Percentiles rank a stretch among this genome's conserved stretches.
These are phyloP conservation scores for Phaffomyces thermotolerans DNA, from an alignment of 805 yeast genomes.

Conservation along the genomic window DNA sequence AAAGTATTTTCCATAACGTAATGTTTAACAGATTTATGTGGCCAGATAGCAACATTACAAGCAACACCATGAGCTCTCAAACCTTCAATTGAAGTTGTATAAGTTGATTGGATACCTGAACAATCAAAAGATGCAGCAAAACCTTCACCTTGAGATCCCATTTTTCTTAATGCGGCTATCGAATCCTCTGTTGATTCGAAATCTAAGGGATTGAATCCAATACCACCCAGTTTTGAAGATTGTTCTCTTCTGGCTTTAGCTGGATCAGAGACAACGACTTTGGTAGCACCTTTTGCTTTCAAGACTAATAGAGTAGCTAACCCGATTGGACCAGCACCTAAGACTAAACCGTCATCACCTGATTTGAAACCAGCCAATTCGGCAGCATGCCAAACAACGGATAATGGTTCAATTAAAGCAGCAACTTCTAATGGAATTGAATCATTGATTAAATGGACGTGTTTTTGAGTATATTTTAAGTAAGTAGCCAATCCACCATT, in stretches of 20 bases:
- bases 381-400: slow-evolving; percentile 56
- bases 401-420: slow-evolving; percentile 50
- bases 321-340: slow-evolving; percentile 63
- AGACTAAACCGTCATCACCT: slow-evolving; percentile 42
- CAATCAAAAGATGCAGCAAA: slow-evolving; percentile 48
- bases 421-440: slow-evolving; percentile 44
- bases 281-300: slow-evolving; percentile 41
- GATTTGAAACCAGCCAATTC: slow-evolving; percentile 34
- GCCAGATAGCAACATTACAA: slow-evolving; percentile 44
- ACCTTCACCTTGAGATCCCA: slow-evolving; percentile 37
- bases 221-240: slow-evolving; percentile 42
- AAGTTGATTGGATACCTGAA: slow-evolving; percentile 44
- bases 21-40: slow-evolving; percentile 36
- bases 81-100: slow-evolving; percentile 33
- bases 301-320: slow-evolving; percentile 48
- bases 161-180: slow-evolving; percentile 25
- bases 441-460: slow-evolving; percentile 34
- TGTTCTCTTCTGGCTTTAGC: slow-evolving; percentile 54
- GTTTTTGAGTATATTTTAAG: slow-evolving; percentile 32
- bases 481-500: slow-evolving; percentile 43
- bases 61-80: slow-evolving; percentile 37
- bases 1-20: slow-evolving; percentile 40
- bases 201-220: slow-evolving; percentile 35
- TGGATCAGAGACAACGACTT: slow-evolving; percentile 54
- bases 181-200: slow-evolving; percentile 23